These are phyloP conservation scores for Myriosclerotinia curreyana DNA, from an alignment of 2,329 filamentous ascomycete genomes.

Conservation along the genomic window DNA sequence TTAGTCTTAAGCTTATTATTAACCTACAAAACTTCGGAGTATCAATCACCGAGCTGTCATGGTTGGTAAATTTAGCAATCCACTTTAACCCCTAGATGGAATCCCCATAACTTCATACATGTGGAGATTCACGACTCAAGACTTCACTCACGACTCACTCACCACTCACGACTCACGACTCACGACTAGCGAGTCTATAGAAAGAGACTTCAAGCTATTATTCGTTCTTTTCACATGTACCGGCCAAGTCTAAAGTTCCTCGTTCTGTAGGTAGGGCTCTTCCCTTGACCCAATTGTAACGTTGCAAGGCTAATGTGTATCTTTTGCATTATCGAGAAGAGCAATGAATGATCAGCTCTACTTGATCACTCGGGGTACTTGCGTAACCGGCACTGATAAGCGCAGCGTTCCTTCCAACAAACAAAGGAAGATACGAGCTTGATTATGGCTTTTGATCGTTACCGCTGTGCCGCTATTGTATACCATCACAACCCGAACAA, in stretches of 20 bases:
- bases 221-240: too few relatives aligned
- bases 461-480: not conserved
- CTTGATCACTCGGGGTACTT: not conserved
- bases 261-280: not conserved
- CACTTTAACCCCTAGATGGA: slow-evolving; percentile 8
- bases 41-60: not conserved
- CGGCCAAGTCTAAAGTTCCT: not conserved
- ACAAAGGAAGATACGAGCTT: slow-evolving; percentile 1
- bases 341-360: not conserved
- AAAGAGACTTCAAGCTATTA: not conserved
- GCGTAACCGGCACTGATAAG: not conserved
- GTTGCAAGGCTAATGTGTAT: not conserved
- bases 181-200: too few relatives aligned
- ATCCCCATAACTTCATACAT: not conserved
- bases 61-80: not conserved
- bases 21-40: not conserved
- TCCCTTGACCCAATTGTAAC: not conserved
- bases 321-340: not conserved
- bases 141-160: too few relatives aligned
- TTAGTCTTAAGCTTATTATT: too few relatives aligned
- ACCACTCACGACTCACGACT: too few relatives aligned
- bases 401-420: slow-evolving; percentile 3
- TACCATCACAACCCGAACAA: slow-evolving; percentile 9
- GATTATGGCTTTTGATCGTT: not conserved
- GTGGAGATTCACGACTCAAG: not conserved